Conservation (phyloP, 345 rosid genomes). For the Euclidium syriacum region DNA sequence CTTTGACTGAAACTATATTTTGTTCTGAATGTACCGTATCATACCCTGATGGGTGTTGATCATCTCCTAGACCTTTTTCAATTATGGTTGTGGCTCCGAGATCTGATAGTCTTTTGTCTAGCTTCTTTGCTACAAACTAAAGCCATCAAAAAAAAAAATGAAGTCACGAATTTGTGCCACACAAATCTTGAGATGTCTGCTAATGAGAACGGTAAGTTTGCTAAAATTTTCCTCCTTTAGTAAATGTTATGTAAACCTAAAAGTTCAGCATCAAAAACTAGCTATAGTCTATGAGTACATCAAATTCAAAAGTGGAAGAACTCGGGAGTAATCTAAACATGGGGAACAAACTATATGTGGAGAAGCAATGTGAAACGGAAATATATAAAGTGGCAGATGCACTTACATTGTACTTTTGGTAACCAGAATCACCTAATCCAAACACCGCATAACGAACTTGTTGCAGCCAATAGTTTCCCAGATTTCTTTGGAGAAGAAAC, state of each 20-base stretch:
- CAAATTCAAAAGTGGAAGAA: background rate
- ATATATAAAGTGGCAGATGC: background rate
- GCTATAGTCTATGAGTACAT: background rate
- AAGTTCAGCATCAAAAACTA: too few species aligned
- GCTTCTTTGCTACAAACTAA: slow-evolving; percentile 96
- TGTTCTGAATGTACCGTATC: slow-evolving; percentile 22
- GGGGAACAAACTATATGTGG: background rate
- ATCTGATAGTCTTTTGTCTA: slow-evolving; percentile 80
- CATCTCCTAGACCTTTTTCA: slow-evolving; percentile 93
- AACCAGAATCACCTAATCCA: slow-evolving; percentile 92
- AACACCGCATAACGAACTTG: slow-evolving; percentile 71
- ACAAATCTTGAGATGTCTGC: background rate
- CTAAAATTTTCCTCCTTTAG: background rate
- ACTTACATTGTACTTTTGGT: slow-evolving; percentile 80
- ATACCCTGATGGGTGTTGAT: slow-evolving; percentile 98
- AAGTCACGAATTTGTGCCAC: background rate
- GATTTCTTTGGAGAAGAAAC: slow-evolving; percentile 67
- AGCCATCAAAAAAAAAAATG: slow-evolving; percentile 25
- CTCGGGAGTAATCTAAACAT: background rate
- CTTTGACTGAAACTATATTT: background rate
- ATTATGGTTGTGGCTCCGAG: slow-evolving; percentile 84
- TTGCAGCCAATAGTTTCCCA: slow-evolving; percentile 57
- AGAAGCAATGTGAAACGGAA: background rate
- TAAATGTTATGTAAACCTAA: background rate
- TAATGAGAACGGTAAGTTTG: background rate